Evolutionary conservation across 2,329 filamentous ascomycete species (phyloP).

Genomic region (Periconia digitata): DNA sequence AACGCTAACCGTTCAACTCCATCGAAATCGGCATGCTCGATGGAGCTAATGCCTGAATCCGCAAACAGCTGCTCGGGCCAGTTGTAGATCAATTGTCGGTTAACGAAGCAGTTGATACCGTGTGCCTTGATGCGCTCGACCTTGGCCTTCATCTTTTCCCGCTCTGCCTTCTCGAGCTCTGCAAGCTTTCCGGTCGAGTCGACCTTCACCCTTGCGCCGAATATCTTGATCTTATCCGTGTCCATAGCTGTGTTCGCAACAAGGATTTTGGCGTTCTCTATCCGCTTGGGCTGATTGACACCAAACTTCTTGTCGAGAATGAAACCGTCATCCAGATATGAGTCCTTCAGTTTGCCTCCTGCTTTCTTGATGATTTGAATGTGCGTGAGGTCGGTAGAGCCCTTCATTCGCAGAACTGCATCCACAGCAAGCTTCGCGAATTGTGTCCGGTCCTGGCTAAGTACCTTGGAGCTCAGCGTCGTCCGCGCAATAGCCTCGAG

Average conservation of each 20-base stretch:
- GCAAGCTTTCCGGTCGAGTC: constrained; percentile 94
- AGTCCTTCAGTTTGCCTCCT: constrained; percentile 95
- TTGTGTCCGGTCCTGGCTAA: constrained; percentile 89
- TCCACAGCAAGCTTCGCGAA: constrained; percentile 89
- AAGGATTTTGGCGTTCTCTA: constrained; percentile 97
- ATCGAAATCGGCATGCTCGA: constrained; percentile 98
- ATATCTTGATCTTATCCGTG: constrained; percentile 99
- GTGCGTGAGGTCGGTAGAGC: constrained; percentile 90
- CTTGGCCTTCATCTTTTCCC: constrained; percentile 99
- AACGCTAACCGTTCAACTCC: constrained; percentile 93
- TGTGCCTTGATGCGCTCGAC: constrained; percentile 98
- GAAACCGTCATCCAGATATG: constrained; percentile 96
- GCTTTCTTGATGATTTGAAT: constrained; percentile 99
- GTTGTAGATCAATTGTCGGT: constrained; percentile 99
- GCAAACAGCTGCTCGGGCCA: constrained; percentile 99
- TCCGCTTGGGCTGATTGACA: constrained; percentile 94
- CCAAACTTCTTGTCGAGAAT: constrained; percentile 99
- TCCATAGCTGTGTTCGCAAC: constrained; percentile 99
- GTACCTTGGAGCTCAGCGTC: constrained; percentile 94
- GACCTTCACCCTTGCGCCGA: constrained; percentile 95
- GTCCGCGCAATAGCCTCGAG: constrained; percentile 88
- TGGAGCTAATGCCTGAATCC: constrained; percentile 95
- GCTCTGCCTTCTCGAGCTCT: constrained; percentile 97
- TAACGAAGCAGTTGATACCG: constrained; percentile 99
- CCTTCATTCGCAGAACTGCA: constrained; percentile 85